Conservation (phyloP, 306 rosid species). For the Lithocarpus polystachyus region DNA sequence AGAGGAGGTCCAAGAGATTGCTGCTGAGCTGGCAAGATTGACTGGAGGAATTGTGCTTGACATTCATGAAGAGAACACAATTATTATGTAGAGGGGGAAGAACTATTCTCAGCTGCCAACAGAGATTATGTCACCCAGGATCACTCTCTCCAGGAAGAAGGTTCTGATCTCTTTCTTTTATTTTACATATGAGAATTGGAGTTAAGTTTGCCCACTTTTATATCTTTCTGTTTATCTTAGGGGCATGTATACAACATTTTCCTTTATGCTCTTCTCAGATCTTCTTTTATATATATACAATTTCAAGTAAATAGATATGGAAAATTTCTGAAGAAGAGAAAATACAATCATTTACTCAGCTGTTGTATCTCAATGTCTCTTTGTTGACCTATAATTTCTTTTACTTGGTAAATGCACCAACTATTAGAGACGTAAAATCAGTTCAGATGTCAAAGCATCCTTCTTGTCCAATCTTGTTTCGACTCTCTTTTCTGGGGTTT, state of each 20-base stretch:
- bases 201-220: not conserved
- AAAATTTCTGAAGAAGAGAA: not conserved
- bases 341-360: not conserved
- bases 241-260: not conserved
- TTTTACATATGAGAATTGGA: conserved; percentile 1
- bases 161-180: conserved; percentile 25
- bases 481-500: not conserved
- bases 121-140: conserved; percentile 95
- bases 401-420: not conserved
- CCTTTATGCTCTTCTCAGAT: not conserved
- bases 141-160: conserved; percentile 90
- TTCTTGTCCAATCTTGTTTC: not conserved
- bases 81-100: conserved; percentile 96
- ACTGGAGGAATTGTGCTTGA: conserved; percentile 88
- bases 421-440: not conserved
- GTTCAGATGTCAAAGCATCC: not conserved
- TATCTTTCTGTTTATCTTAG: not conserved
- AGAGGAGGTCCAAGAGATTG: conserved; percentile 91
- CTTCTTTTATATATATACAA: not conserved
- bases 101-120: conserved; percentile 95
- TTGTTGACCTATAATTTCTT: not conserved
- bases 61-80: conserved; percentile 80
- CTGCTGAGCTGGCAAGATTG: conserved; percentile 82
- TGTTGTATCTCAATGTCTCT: not conserved
- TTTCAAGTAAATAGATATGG: not conserved